Percentiles rank a stretch among this genome's conserved stretches.
Conservation (phyloP, 2,329 filamentous ascomycete genomes). For the Pseudophaeomoniella oleicola region DNA sequence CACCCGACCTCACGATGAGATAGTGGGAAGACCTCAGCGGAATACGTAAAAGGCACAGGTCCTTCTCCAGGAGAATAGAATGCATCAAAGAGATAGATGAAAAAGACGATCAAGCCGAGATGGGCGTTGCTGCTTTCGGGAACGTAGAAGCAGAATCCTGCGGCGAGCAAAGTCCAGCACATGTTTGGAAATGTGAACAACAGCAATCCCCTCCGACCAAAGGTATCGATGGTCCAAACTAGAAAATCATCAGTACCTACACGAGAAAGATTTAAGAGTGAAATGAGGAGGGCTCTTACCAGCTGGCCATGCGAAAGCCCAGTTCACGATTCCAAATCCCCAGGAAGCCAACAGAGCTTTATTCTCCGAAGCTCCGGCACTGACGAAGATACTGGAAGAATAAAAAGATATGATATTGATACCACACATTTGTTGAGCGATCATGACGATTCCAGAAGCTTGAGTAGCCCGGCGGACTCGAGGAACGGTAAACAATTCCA, state of each 20-base stretch:
- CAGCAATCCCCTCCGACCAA: slow-evolving; percentile 49
- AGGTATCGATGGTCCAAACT: slow-evolving; percentile 47
- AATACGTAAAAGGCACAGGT: slow-evolving; percentile 52
- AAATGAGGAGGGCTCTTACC: not conserved
- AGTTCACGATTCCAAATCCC: slow-evolving; percentile 52
- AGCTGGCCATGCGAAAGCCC: slow-evolving; percentile 50
- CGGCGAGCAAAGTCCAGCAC: slow-evolving; percentile 36
- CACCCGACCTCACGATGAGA: slow-evolving; percentile 43
- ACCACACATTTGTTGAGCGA: slow-evolving; percentile 58
- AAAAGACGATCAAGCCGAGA: slow-evolving; percentile 25
- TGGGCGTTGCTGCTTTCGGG: slow-evolving; percentile 22
- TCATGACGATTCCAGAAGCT: slow-evolving; percentile 69
- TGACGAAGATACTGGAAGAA: slow-evolving; percentile 41
- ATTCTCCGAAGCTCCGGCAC: slow-evolving; percentile 41
- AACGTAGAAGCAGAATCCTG: slow-evolving; percentile 39
- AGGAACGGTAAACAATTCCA: slow-evolving; percentile 34
- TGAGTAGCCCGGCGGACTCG: slow-evolving; percentile 47
- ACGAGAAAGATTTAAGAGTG: no score
- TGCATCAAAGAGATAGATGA: slow-evolving; percentile 28
- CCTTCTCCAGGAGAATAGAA: slow-evolving; percentile 45
- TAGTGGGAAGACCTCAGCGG: slow-evolving; percentile 51
- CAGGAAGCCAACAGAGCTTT: slow-evolving; percentile 48
- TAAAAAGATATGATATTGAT: slow-evolving; percentile 68
- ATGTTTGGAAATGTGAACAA: slow-evolving; percentile 52
- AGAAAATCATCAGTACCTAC: not conserved